These are phyloP conservation scores for Colletotrichum sp. DNA, from an alignment of 2,329 filamentous ascomycete genomes.

Conservation along the genomic window DNA sequence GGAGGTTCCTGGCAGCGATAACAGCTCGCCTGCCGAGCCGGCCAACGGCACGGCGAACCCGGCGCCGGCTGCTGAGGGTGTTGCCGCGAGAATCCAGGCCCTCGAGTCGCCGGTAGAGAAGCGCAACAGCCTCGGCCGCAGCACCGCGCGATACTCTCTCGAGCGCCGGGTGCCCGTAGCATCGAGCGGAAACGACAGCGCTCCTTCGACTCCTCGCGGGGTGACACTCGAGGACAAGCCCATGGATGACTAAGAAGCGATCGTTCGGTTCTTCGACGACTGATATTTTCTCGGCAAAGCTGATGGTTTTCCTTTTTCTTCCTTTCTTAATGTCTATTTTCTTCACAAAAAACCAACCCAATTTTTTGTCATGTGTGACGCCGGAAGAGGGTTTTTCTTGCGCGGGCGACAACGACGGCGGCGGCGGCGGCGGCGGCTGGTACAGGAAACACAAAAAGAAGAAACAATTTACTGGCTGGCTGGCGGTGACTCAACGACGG, in stretches of 20 bases:
- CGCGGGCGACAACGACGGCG: constrained; percentile 5
- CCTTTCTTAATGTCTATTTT: constrained; percentile 22
- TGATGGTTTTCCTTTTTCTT: background rate
- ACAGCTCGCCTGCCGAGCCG: constrained; percentile 40
- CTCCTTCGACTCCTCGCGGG: constrained; percentile 38
- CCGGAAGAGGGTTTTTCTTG: constrained; percentile 1
- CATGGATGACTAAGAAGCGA: constrained; percentile 51
- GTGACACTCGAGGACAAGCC: constrained; percentile 58
- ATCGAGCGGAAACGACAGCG: constrained; percentile 14
- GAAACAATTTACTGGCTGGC: background rate
- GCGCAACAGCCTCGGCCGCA: constrained; percentile 67
- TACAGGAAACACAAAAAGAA: constrained; percentile 1
- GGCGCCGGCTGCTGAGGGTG: constrained; percentile 8
- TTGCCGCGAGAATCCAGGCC: constrained; percentile 18
- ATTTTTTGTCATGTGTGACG: constrained; percentile 15
- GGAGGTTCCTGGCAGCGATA: constrained; percentile 74
- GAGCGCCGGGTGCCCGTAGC: constrained; percentile 54
- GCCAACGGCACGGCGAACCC: constrained; percentile 45
- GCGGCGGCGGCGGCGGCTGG: background rate
- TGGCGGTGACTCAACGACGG: constrained; percentile 7
- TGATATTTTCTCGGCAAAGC: background rate
- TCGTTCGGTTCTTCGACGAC: constrained; percentile 15
- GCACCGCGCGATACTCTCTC: constrained; percentile 53
- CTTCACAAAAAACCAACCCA: background rate
- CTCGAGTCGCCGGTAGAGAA: constrained; percentile 54